Conservation (phyloP, 164 flowering plant genomes). For the Chimonanthus praecox region DNA sequence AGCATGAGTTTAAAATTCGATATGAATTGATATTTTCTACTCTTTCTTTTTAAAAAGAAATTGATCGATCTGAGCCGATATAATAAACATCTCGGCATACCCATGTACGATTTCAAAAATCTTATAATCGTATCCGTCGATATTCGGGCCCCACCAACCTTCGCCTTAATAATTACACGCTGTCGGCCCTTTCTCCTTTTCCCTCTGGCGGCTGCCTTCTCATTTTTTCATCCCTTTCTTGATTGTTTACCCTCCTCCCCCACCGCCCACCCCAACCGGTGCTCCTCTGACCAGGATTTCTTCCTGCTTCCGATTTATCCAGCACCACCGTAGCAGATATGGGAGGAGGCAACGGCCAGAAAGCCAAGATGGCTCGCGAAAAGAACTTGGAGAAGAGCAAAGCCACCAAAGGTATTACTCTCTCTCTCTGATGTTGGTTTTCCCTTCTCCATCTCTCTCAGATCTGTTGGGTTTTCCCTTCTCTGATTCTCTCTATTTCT, state of each 20-base stretch:
- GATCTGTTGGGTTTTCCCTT: neutral
- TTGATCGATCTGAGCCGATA: no score
- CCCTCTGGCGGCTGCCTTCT: neutral
- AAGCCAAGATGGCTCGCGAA: slow-evolving; percentile 21
- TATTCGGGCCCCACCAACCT: no score
- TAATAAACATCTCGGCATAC: no score
- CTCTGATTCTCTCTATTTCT: neutral
- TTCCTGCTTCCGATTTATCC: neutral
- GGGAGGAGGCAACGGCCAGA: slow-evolving; percentile 17
- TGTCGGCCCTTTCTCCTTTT: no score
- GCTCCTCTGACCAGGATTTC: neutral
- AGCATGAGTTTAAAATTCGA: no score
- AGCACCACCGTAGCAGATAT: neutral
- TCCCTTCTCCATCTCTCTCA: neutral
- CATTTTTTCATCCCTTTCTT: neutral
- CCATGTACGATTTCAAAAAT: no score
- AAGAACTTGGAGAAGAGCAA: slow-evolving; percentile 18
- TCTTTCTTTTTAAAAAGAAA: no score
- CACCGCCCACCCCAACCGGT: neutral
- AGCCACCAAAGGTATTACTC: neutral
- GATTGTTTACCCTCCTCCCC: neutral
- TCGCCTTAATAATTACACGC: no score
- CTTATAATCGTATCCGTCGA: no score
- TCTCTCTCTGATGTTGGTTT: neutral
- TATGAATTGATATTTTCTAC: no score